These are phyloP conservation scores for Straminergon stramineum DNA, from an alignment of 225 moss, liverwort and hornwort genomes.

Conservation along the genomic window DNA sequence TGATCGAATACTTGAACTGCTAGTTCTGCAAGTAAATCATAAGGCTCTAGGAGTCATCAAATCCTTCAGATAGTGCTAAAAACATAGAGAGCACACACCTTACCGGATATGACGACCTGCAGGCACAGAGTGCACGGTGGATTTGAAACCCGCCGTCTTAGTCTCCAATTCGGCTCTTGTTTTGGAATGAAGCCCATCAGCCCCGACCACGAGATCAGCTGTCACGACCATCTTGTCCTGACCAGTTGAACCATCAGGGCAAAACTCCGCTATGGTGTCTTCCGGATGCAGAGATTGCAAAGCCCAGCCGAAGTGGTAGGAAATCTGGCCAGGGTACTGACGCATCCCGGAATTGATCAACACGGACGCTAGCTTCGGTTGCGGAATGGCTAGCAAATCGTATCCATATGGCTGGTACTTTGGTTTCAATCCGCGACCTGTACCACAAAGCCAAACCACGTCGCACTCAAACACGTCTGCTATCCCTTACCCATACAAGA, in stretches of 20 bases:
- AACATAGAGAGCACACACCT: background rate
- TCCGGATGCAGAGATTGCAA: constrained; percentile 26
- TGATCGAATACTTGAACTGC: background rate
- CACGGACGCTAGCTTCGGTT: constrained; percentile 38
- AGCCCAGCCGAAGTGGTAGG: constrained; percentile 38
- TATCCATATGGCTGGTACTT: constrained; percentile 51
- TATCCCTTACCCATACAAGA: background rate
- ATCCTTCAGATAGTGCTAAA: background rate
- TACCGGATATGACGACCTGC: constrained; percentile 54
- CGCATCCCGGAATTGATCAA: constrained; percentile 40
- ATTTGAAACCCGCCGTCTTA: constrained; percentile 17
- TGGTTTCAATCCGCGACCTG: constrained; percentile 37
- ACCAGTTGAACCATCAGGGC: background rate
- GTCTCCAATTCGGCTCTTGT: constrained; percentile 37
- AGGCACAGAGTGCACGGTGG: constrained; percentile 28
- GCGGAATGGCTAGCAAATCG: constrained; percentile 45
- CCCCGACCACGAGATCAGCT: constrained; percentile 46
- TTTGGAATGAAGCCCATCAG: constrained; percentile 44
- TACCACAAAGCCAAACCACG: background rate
- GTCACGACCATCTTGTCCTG: constrained; percentile 1
- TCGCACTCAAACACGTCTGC: background rate
- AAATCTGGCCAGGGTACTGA: constrained; percentile 14
- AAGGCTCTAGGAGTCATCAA: background rate
- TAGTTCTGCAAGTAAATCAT: background rate
- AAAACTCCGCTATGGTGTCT: constrained; percentile 20